Percentiles rank a stretch among this genome's conserved stretches.
These are phyloP conservation scores for Mucor mucedo DNA, from an alignment of 371 early-diverging fungal species.

Conservation along the genomic window DNA sequence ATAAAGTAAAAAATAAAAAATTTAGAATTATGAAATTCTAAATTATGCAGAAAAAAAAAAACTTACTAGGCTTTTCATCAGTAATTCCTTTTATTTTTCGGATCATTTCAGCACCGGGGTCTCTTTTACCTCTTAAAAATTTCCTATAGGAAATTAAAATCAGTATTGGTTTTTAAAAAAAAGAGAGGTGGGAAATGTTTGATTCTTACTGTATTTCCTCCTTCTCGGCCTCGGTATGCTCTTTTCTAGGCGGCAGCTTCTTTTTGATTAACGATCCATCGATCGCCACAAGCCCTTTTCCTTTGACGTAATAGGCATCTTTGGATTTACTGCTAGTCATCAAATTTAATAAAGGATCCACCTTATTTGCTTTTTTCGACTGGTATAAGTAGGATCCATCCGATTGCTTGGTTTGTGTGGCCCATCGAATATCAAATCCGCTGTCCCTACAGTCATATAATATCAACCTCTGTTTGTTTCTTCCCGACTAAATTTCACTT, in stretches of 20 bases:
- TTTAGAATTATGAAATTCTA: background rate
- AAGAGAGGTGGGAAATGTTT: too few relatives aligned
- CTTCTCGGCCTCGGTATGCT: constrained; percentile 9
- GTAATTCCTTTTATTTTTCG: constrained; percentile 44
- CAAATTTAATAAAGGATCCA: constrained; percentile 1
- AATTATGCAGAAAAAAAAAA: background rate
- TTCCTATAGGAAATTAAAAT: constrained; percentile 30
- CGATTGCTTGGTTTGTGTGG: constrained; percentile 13
- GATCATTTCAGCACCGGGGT: constrained; percentile 49
- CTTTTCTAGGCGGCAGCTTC: constrained; percentile 12
- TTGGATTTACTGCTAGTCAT: constrained; percentile 17
- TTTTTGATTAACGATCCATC: constrained; percentile 33
- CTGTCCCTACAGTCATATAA: constrained; percentile 24
- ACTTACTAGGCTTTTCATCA: constrained; percentile 34
- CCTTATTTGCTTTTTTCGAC: constrained; percentile 9
- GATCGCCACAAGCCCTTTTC: constrained; percentile 30
- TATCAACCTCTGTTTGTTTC: background rate
- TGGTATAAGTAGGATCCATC: constrained; percentile 20
- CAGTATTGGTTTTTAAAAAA: background rate
- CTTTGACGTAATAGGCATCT: constrained; percentile 36
- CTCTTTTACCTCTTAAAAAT: constrained; percentile 39
- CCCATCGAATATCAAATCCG: constrained; percentile 47
- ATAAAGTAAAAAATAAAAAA: background rate
- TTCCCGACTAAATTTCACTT: constrained; percentile 21
- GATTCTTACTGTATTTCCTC: constrained; percentile 14